Conservation (phyloP, 1,284 basidiomycete species). For the Xanthoconium separans region DNA sequence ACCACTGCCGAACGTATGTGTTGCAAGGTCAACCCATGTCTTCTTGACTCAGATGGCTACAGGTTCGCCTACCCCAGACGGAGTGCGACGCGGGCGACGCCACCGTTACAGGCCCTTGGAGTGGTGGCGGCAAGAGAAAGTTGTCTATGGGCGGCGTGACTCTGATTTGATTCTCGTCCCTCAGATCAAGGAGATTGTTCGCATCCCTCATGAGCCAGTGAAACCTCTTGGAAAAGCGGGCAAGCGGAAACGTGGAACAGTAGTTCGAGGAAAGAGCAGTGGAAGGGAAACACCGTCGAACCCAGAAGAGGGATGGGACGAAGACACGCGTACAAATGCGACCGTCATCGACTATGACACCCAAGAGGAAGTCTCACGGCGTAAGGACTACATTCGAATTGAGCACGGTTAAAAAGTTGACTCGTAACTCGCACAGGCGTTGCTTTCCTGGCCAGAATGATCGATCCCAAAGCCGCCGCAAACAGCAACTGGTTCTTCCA, state of each 20-base stretch:
- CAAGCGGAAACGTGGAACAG: conserved; percentile 41
- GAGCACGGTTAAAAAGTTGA: not conserved
- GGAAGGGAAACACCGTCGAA: conserved; percentile 45
- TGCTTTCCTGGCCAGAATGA: conserved; percentile 68
- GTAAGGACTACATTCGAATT: conserved; percentile 46
- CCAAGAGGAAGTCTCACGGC: conserved; percentile 60
- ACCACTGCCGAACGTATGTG: conserved; percentile 24
- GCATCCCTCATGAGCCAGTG: conserved; percentile 68
- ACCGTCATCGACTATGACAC: conserved; percentile 70
- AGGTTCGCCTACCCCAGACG: conserved; percentile 42
- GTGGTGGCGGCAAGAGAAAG: conserved; percentile 92
- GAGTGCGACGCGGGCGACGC: conserved; percentile 75
- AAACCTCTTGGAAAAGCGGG: conserved; percentile 51
- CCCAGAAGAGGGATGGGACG: conserved; percentile 88
- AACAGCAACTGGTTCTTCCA: conserved; percentile 81
- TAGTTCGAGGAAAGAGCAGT: conserved; percentile 39
- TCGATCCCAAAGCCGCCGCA: conserved; percentile 57
- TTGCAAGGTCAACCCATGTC: not conserved
- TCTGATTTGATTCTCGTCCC: conserved; percentile 62
- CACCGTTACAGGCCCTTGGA: conserved; percentile 78
- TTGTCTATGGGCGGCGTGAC: conserved; percentile 72
- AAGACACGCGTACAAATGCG: conserved; percentile 67
- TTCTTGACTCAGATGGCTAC: conserved; percentile 11
- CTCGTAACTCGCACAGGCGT: conserved; percentile 49
- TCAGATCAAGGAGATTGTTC: conserved; percentile 79